phyloP scores from a whole-genome alignment of 1,284 basidiomycete species.

The Rhodotorula sp. region DNA sequence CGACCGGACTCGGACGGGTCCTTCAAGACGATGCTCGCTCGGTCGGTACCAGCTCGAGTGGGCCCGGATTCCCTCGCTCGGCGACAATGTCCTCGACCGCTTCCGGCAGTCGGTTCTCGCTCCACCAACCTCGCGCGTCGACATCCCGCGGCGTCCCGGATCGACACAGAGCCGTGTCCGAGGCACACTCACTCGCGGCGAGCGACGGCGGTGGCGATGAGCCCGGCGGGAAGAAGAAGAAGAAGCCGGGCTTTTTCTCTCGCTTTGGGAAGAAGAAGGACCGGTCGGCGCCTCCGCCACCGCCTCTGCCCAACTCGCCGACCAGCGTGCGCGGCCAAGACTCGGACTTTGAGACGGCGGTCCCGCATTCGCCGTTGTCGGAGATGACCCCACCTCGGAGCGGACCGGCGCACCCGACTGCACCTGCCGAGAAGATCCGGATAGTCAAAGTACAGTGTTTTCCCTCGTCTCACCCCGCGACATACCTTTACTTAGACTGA shows the following conservation, averaged over 20 bases:
- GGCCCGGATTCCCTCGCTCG: neutral
- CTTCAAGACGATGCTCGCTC: neutral
- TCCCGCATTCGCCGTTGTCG: neutral
- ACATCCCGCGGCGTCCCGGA: slow-evolving; percentile 1
- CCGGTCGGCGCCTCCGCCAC: neutral
- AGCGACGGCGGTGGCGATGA: neutral
- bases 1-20: neutral
- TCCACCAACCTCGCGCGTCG: neutral
- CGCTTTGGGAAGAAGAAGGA: slow-evolving; percentile 1
- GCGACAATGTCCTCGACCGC: neutral
- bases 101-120: neutral
- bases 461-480: neutral
- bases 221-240: neutral
- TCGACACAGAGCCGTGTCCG: neutral
- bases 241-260: slow-evolving; percentile 11
- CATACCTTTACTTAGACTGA: neutral
- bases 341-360: neutral
- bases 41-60: neutral
- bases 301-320: neutral
- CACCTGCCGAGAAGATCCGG: neutral
- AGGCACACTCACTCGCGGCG: neutral
- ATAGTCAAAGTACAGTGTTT: slow-evolving; percentile 15
- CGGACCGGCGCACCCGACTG: neutral
- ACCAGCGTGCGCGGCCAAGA: neutral
- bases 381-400: neutral